Conservation (phyloP, 2,329 filamentous ascomycete genomes). For the Xylariaceae sp. region DNA sequence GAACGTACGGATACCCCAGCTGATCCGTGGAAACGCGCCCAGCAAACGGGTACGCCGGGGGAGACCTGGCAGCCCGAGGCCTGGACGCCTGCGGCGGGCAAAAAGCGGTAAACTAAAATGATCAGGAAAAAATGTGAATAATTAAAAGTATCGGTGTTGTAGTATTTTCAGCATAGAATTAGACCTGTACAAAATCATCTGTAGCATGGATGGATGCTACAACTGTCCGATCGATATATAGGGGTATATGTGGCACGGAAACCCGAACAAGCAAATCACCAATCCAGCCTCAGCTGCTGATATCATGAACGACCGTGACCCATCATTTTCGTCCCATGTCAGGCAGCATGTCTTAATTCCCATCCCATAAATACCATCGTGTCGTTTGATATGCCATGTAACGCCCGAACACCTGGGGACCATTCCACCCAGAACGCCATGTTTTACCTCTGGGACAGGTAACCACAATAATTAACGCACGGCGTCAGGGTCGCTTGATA, state of each 20-base stretch:
- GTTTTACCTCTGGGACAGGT: too few relatives aligned
- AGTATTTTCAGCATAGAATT: not conserved
- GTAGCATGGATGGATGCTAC: conserved; percentile 1
- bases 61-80: conserved; percentile 63
- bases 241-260: not conserved
- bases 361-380: not conserved
- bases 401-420: not conserved
- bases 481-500: not conserved
- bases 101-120: conserved; percentile 25
- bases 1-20: conserved; percentile 17
- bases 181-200: conserved; percentile 17
- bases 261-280: too few relatives aligned
- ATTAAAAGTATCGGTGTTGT: not conserved
- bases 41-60: conserved; percentile 47
- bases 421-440: not conserved
- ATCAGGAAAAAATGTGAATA: not conserved
- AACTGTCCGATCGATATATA: not conserved
- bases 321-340: not conserved
- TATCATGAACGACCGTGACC: not conserved
- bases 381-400: not conserved
- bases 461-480: not conserved
- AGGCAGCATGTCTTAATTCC: not conserved
- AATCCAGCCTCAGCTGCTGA: not conserved
- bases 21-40: conserved; percentile 55
- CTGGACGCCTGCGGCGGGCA: conserved; percentile 49